Evolutionary conservation across 2,329 filamentous ascomycete species (phyloP).

Genomic region (Penicillium capsulatum): DNA sequence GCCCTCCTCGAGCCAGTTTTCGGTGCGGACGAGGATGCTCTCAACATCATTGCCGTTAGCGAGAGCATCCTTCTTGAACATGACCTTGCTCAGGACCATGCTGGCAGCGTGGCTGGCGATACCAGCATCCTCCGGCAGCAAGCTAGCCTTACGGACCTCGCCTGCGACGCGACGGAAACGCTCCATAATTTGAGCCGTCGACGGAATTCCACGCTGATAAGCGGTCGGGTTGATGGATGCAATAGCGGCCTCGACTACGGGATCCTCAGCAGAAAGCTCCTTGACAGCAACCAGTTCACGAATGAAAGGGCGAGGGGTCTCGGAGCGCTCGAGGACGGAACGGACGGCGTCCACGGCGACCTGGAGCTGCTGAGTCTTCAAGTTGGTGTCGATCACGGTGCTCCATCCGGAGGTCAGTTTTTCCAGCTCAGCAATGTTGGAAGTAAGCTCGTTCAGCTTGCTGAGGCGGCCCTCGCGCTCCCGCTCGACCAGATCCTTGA

Average conservation of each 20-base stretch:
- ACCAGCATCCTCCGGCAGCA: slow-evolving; percentile 89
- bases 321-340: slow-evolving; percentile 70
- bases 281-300: slow-evolving; percentile 91
- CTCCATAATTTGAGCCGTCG: slow-evolving; percentile 80
- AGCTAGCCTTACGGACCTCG: slow-evolving; percentile 89
- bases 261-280: slow-evolving; percentile 78
- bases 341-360: slow-evolving; percentile 92
- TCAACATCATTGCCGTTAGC: slow-evolving; percentile 86
- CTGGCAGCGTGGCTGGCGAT: slow-evolving; percentile 91
- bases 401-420: slow-evolving; percentile 86
- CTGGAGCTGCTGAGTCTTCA: slow-evolving; percentile 92
- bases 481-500: slow-evolving; percentile 76
- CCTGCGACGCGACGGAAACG: slow-evolving; percentile 87
- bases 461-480: slow-evolving; percentile 84
- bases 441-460: slow-evolving; percentile 75
- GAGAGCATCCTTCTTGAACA: slow-evolving; percentile 91
- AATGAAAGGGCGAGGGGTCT: slow-evolving; percentile 77
- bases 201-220: slow-evolving; percentile 88
- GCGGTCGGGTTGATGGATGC: slow-evolving; percentile 91
- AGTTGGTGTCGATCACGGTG: slow-evolving; percentile 79
- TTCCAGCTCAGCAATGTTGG: slow-evolving; percentile 77
- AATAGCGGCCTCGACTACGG: slow-evolving; percentile 87
- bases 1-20: slow-evolving; percentile 87
- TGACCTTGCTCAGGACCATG: slow-evolving; percentile 82
- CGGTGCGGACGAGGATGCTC: slow-evolving; percentile 83